A percentile compares a stretch with the other conserved stretches of the same genome.
phyloP scores from a whole-genome alignment of 140 eudicot genomes.

The Stevia rebaudiana region DNA sequence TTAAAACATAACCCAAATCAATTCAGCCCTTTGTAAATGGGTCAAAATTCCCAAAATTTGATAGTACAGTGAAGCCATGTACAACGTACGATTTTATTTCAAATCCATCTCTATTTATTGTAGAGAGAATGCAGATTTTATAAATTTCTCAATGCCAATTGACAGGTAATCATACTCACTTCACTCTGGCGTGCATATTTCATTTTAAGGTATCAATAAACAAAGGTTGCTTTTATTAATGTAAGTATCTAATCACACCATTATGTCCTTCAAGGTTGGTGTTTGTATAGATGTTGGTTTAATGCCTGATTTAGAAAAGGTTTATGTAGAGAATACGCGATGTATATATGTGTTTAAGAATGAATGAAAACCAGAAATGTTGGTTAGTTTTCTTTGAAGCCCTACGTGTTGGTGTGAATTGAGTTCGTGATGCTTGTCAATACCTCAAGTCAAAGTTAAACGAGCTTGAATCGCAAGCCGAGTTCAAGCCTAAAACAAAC shows the following conservation, averaged over 20 bases:
- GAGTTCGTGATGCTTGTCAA: no score
- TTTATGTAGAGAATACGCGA: background rate
- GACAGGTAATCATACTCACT: background rate
- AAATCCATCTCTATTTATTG: background rate
- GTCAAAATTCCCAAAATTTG: background rate
- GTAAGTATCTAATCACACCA: background rate
- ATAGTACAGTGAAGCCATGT: background rate
- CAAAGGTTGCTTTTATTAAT: background rate
- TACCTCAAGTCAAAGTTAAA: no score
- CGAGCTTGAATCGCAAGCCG: no score
- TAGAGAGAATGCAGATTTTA: constrained; percentile 2
- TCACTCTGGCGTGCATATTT: background rate
- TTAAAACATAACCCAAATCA: background rate
- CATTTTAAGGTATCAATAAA: constrained; percentile 16
- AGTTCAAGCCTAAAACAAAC: no score
- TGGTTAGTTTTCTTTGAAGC: background rate
- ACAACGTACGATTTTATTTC: background rate
- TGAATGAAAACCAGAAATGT: background rate
- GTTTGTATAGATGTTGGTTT: constrained; percentile 11
- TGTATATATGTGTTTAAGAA: background rate
- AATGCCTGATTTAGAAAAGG: background rate
- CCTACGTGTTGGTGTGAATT: background rate
- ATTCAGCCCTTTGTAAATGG: background rate
- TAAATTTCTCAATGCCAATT: background rate
- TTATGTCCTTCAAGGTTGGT: background rate